These are phyloP conservation scores for Lasiodiplodia hormozganensis DNA, from an alignment of 2,329 filamentous ascomycete species.

Conservation along the genomic window DNA sequence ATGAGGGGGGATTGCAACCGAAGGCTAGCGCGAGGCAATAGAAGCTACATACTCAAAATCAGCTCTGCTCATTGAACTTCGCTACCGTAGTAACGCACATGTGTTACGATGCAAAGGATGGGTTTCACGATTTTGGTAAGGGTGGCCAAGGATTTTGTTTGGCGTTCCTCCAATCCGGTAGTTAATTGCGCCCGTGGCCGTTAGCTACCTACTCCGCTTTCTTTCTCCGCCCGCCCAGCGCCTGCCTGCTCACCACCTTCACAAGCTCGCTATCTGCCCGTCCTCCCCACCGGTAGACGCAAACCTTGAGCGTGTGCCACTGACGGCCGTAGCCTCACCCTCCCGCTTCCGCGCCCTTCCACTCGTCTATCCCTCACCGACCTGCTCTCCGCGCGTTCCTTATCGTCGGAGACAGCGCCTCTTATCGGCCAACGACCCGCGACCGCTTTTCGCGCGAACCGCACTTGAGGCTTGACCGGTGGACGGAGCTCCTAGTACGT, in stretches of 20 bases:
- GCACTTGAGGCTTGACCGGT: conserved; percentile 4
- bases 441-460: not conserved
- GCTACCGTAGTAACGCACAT: too few relatives aligned
- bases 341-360: conserved; percentile 21
- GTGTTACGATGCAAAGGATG: not conserved
- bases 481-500: conserved; percentile 10
- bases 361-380: not conserved
- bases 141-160: too few relatives aligned
- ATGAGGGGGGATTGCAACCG: too few relatives aligned
- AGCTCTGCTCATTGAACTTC: too few relatives aligned
- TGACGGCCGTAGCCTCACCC: conserved; percentile 16
- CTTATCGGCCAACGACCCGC: not conserved
- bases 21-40: not conserved
- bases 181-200: not conserved
- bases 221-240: not conserved
- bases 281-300: not conserved
- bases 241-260: conserved; percentile 1
- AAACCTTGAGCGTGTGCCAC: conserved; percentile 9
- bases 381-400: not conserved
- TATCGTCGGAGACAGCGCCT: conserved; percentile 8
- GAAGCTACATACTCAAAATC: too few relatives aligned
- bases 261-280: not conserved
- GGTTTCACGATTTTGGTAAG: too few relatives aligned
- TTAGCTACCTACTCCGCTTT: conserved; percentile 2
- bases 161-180: too few relatives aligned